Base-by-base conservation (phyloP, 1,139 yeast genomes). In the Yamadazyma epiphylla region DNA sequence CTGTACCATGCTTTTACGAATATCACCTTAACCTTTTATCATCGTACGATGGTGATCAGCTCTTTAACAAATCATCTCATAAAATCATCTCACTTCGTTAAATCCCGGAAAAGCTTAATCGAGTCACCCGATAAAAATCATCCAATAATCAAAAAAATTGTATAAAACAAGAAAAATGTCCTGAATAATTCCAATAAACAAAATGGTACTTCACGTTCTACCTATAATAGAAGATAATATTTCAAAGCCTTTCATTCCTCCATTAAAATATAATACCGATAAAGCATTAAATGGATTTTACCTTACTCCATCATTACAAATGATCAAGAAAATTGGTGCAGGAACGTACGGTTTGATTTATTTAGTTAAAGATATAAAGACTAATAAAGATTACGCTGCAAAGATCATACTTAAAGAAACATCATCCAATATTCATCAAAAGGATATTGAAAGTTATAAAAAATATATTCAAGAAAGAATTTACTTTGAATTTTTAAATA, bases 331-430 rank as follows among this genome's bases (percentile, higher is more conserved):
- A 39, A 70, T 86, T n/a, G 96, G 96, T 11, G 76, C 94, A 1
- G 96, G 96, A 23, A 88, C 95, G 14, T 87, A 83, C 50, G 96
- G 96, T 3, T 67, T 84, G 19, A 94, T 88, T 10, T 87, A 83
- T 58, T 66, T 76, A 12, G 89, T 87, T 5, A 60, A 68, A 42
- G 82, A 85, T 50, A 42, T 68, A 11, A 46, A 44, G 28, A 70
- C 80, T 0, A 69, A 72, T 19, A 53, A 64, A 31, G 55, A 64
- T 19, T 79, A 67, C 46, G 96, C 96, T 3, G 77, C 89, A 39
- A 88, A 88, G 55, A 77, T 81, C 37, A 68, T 86, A 6, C 66
- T 83, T 22, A 80, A 80, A 46, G 62, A 60, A 21, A 59, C 57
- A 13, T 32, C 30, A 13, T 41, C 45, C 19, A 45, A 43, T 14